A percentile compares a stretch with the other conserved stretches of the same genome.
These are phyloP conservation scores for Acanthochlamys bracteata DNA, from an alignment of 106 monocot genomes.

Conservation along the genomic window DNA sequence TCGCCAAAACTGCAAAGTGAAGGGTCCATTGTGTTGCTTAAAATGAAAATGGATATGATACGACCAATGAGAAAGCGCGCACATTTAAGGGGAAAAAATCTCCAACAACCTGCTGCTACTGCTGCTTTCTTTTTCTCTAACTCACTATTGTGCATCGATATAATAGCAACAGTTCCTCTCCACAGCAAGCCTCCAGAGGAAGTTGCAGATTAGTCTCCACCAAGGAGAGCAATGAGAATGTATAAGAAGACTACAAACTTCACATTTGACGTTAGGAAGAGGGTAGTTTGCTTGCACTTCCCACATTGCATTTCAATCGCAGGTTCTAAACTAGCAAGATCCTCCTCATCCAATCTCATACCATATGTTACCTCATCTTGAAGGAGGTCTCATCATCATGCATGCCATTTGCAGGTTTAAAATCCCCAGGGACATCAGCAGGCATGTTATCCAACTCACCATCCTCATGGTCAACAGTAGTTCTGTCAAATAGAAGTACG, in stretches of 20 bases:
- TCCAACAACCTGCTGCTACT: no score
- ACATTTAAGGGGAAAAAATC: no score
- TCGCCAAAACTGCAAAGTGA: no score
- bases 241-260: constrained; percentile 37
- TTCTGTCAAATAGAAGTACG: constrained; percentile 83
- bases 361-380: constrained; percentile 2
- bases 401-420: background rate
- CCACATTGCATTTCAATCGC: constrained; percentile 22
- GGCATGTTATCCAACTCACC: constrained; percentile 18
- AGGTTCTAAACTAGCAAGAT: background rate
- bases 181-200: background rate
- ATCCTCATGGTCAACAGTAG: constrained; percentile 45
- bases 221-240: constrained; percentile 71
- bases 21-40: no score
- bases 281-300: constrained; percentile 41
- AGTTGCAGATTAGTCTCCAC: background rate
- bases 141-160: no score
- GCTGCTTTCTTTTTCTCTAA: no score
- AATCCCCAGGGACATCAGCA: constrained; percentile 6
- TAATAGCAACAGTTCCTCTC: no score
- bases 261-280: constrained; percentile 44
- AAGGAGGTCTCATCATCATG: background rate
- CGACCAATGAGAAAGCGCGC: no score
- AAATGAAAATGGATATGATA: no score
- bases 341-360: background rate